Evolutionary conservation across 2,329 filamentous ascomycete species (phyloP).

Genomic region (Talaromyces sp.): DNA sequence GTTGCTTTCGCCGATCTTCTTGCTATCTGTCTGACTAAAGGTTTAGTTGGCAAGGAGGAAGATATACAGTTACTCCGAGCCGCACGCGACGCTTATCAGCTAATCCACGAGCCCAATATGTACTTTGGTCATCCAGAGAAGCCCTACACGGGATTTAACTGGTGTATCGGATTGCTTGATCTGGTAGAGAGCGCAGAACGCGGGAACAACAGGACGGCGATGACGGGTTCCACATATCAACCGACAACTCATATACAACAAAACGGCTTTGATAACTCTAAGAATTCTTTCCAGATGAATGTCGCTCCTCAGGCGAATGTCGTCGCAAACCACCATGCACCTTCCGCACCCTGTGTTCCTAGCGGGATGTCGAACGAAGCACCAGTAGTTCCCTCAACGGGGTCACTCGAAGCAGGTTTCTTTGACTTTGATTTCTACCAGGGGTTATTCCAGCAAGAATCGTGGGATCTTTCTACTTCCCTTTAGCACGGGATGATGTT

Average conservation of each 20-base stretch:
- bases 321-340: neutral
- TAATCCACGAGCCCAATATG: constrained; percentile 1
- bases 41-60: neutral
- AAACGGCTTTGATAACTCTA: neutral
- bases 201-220: neutral
- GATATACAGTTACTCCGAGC: neutral
- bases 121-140: neutral
- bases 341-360: neutral
- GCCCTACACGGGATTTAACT: neutral
- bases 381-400: neutral
- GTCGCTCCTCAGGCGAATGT: neutral
- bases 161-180: neutral
- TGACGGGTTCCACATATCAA: neutral
- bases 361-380: neutral
- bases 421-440: constrained; percentile 9
- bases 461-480: neutral
- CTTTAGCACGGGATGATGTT: neutral
- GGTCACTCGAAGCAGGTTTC: neutral
- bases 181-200: neutral
- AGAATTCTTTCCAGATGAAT: neutral
- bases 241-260: neutral
- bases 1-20: constrained; percentile 5
- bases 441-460: constrained; percentile 1
- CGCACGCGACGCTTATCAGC: neutral
- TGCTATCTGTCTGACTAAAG: neutral